Base-by-base conservation (phyloP, 257 asterid species). In the Haberlea rhodopensis region DNA sequence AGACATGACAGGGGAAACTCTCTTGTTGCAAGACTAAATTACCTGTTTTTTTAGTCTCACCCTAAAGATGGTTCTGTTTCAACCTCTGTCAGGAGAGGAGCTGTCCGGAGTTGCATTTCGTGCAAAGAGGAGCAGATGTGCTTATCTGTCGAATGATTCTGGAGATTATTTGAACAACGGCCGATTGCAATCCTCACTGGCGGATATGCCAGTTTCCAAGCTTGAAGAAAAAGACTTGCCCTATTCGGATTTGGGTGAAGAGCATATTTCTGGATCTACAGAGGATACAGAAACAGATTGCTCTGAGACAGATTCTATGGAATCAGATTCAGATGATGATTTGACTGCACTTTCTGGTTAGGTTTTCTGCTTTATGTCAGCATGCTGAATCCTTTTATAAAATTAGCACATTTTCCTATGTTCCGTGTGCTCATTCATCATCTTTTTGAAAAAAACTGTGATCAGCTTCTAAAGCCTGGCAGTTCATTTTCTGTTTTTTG, bases 201-300 rank as follows among this genome's bases (percentile, higher is more conserved):
- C 74, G 43, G 95, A 75, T 68, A 78, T 78, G 32, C 77, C 84
- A 27, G 74, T 80, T 68, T 80, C 80, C 45, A 85, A 80, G 69
- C 63, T 75, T 72, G 94, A 84, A 62, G 88, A 71, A 31, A 68
- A 75, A 66, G 74, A 57, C 68, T 72, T 68, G 52, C 75, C 75
- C 43, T 75, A 53, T 73, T 83, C 71, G 69, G 87, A 73, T 71
- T 65, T 57, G 58, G 84, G 82, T 63, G 91, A 82, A 73, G 89
- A 84, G 70, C 85, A 70, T 62, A 74, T 74, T 57, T 82, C 88
- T 54, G 95, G 81, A 9, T 86, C 96, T 57, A 81, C 91, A 6
- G 97, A 94, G 78, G 92, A 84, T 75, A 87, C 97, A 51, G 99
- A 90, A 81, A 94, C 97, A 22, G 99, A 94, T 82, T 82, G 95